Base-by-base conservation (phyloP, 1,139 yeast genomes). In the Schwanniomyces etchellsii region DNA sequence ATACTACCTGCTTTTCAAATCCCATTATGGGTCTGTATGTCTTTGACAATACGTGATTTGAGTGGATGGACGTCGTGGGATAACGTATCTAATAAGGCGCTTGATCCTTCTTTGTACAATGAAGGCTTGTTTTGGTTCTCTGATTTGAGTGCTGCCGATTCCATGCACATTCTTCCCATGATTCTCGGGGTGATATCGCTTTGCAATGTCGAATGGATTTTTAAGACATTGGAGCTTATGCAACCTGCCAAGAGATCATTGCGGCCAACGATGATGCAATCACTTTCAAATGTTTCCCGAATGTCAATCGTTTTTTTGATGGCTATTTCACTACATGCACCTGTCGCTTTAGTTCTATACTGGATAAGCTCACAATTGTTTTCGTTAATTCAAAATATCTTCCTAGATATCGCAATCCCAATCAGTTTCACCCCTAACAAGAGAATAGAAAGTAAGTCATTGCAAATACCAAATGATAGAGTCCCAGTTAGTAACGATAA, bases 241-340 rank as follows among this genome's bases (percentile, higher is more conserved):
- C 54, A 66, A 32, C 51, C 55, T 28, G 57, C 63, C 5, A 57
- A 55, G 32, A 62, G 57, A 36, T 62, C 54, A 36, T 64, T 60
- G 36, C 55, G 57, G 23, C 78, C 84, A 3, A 77, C 82, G 5
- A 52, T 81, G 14, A 68, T 81, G 16, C 86, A 70, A 48, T 74
- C 74, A 13, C 54, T 66, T 31, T 67, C 80, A 34, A 85, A 78
- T 40, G 52, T 83, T 2, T 74, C 94, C 2, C 64, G 96, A 46
- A 67, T 85, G 45, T 78, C 91, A 16, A 76, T 83, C 31, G 77
- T 86, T 2, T 77, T 84, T 42, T 65, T 89, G 58, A 85, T 86
- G 82, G 89, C 89, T 4, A 67, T 86, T 9, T 70, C 95, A 0
- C 72, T 86, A 31, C 93, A 88, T 47, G 95, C 96, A 0, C 95